Base-by-base conservation (phyloP, 345 rosid genomes). In the Noccaea caerulescens region DNA sequence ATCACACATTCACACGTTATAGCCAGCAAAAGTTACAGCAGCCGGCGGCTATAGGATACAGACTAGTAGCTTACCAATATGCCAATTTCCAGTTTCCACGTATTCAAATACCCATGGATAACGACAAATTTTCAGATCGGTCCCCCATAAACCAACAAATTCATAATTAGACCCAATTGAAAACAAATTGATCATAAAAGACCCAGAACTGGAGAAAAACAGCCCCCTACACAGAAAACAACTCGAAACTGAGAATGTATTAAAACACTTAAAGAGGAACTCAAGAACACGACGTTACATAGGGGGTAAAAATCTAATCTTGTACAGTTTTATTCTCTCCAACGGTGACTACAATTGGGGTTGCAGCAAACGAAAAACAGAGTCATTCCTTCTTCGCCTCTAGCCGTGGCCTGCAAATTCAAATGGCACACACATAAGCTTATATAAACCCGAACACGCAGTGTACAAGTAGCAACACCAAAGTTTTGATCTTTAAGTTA, bases 331-430 rank as follows among this genome's bases (percentile, higher is more conserved):
- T 77, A 82, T 60, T 91, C 97, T 79, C 93, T 89, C 99, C 97
- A 94, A 0, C 96, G 83, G 63, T 89, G 64, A 13, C 89, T 82
- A 53, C 99, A 94, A 32, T 76, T 89, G 0, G 96, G 90, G 78
- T 91, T 91, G 82, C 96, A 94, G 82, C 99, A 91, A 34, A 94
- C 99, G 36, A 88, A 89, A 68, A 88, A 91, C 79, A 94, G 82
- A 0, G 95, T 87, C 99, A 91, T 91, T 57, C 95, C 95, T 73
- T 91, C 99, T 83, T 91, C 97, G 3, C 97, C 97, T 79, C 96
- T 84, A 44, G 98, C 82, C 68, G 98, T 81, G 9, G 91, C 89
- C 94, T 88, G 82, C 61, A 81, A 5, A 59, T 57, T 52, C 59
- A 63, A 42, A 25, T 25, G 27, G 32, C 6, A 58, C 54, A 66